Base-by-base conservation (phyloP, 495 filamentous ascomycete species). In the Cercophora newfieldiana region DNA sequence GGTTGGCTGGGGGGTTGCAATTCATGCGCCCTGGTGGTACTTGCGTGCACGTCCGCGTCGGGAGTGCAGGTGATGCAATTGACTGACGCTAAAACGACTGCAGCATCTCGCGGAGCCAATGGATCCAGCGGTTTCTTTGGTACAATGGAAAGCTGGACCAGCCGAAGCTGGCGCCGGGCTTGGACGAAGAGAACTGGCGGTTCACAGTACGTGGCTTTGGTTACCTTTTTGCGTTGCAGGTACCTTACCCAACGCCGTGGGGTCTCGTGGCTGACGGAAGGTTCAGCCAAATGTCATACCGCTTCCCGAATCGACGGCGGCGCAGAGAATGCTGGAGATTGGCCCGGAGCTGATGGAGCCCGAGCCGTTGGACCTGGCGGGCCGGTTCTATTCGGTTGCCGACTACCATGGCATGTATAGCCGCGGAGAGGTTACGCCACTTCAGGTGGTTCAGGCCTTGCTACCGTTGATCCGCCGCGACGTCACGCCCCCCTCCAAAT, bases 381-480 rank as follows among this genome's bases (percentile, higher is more conserved):
- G 77, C 7, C 79, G 81, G 18, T 91, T 91, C 72, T 85, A 88
- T 73, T 91, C 90, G 10, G 85, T 86, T 1, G 81, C 85, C n/a
- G 91, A 96, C 71, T 97, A 92, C 70, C 88, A 91, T 69, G 83
- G 82, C 25, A 82, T 89, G 7, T 98, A 91, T 75, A 80, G 81
- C 53, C 83, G 86, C 0, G 89, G 90, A 12, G 79, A 83, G 29
- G 69, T 89, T 47, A 94, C 92, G 0, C 94, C 94, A 0, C 79
- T 85, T 0, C 81, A 84, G 24, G 90, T 98, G 2, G 85, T 81
- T 14, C 85, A 91, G 72, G 81, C 85, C 0, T 75, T 97, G 48
- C 81, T 97, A 1, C 86, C 88, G 7, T 75, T 94, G 26, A 85
- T 95, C 63, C 82, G 83, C 19, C 82, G 86, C 61, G 87, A 90